Evolutionary conservation across 768 basidiomycete species (phyloP).

Genomic region (Tephrocybe sp.): DNA sequence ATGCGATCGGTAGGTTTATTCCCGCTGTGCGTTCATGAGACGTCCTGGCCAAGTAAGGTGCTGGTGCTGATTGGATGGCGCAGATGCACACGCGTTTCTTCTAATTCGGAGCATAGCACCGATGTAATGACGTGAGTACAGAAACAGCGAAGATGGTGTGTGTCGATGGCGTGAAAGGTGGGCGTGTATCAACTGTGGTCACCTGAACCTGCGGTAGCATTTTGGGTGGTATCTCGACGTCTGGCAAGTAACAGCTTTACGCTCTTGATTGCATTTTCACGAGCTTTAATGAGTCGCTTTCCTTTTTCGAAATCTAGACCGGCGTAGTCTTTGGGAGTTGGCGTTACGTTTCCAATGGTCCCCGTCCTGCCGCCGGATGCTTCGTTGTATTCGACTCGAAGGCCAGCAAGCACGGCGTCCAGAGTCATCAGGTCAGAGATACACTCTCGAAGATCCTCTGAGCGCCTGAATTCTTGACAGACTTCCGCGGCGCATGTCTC

Average conservation of each 20-base stretch:
- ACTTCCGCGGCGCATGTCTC: conserved; percentile 75
- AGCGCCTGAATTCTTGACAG: conserved; percentile 63
- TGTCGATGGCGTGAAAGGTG: background rate
- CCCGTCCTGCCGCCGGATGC: conserved; percentile 18
- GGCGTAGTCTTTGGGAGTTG: conserved; percentile 45
- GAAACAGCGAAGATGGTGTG: no score
- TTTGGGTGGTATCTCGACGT: conserved; percentile 4
- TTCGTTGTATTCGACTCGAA: conserved; percentile 47
- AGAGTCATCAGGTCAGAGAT: conserved; percentile 55
- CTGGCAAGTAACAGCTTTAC: conserved; percentile 59
- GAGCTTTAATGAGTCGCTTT: conserved; percentile 63
- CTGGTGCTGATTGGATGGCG: background rate
- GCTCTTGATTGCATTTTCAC: conserved; percentile 66
- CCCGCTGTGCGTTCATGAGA: no score
- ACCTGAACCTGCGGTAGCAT: background rate
- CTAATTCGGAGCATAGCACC: no score
- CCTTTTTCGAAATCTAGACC: conserved; percentile 61
- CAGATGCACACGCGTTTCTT: background rate
- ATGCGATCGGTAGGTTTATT: no score
- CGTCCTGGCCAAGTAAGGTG: no score
- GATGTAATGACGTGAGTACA: no score
- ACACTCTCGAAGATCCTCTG: conserved; percentile 67
- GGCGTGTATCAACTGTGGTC: background rate
- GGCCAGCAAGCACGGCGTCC: conserved; percentile 58
- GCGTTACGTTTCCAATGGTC: conserved; percentile 16